phyloP scores from a whole-genome alignment of 1,284 basidiomycete species.

The Cutaneotrichosporon cyanovorans region DNA sequence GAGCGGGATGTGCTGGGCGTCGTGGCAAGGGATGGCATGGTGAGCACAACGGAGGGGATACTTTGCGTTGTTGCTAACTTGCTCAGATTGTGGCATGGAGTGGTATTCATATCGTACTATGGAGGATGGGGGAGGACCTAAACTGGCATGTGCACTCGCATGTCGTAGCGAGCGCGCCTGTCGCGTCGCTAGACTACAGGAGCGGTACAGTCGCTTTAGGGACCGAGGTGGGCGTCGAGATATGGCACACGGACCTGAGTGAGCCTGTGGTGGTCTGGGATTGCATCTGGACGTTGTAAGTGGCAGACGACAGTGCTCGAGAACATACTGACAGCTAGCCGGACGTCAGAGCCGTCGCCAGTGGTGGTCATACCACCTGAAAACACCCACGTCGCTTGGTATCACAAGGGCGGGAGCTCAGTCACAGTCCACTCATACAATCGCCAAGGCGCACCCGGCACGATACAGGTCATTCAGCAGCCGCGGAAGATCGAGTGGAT shows the following conservation, averaged over 20 bases:
- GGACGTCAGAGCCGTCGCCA: background rate
- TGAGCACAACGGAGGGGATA: conserved; percentile 7
- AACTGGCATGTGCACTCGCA: conserved; percentile 35
- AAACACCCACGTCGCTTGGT: conserved; percentile 31
- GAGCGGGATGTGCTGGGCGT: conserved; percentile 29
- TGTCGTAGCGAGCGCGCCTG: conserved; percentile 23
- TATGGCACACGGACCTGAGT: conserved; percentile 29
- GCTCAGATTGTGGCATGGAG: conserved; percentile 43
- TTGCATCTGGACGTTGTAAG: conserved; percentile 31
- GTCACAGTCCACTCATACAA: conserved; percentile 26
- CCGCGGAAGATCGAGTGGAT: conserved; percentile 39
- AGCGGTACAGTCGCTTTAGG: conserved; percentile 29
- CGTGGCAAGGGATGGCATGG: conserved; percentile 18
- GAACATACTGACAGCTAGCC: background rate
- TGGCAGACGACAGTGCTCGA: background rate
- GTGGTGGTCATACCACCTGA: conserved; percentile 16
- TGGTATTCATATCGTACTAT: conserved; percentile 33
- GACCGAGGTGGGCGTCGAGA: conserved; percentile 30
- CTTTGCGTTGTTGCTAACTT: too few species aligned
- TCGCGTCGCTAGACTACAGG: conserved; percentile 28
- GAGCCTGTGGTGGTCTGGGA: conserved; percentile 40
- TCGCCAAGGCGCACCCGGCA: conserved; percentile 18
- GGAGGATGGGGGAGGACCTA: conserved; percentile 17
- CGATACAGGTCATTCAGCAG: conserved; percentile 36
- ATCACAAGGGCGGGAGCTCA: conserved; percentile 13